Conservation (phyloP, 805 yeast species). For the Sungouiella blattae region DNA sequence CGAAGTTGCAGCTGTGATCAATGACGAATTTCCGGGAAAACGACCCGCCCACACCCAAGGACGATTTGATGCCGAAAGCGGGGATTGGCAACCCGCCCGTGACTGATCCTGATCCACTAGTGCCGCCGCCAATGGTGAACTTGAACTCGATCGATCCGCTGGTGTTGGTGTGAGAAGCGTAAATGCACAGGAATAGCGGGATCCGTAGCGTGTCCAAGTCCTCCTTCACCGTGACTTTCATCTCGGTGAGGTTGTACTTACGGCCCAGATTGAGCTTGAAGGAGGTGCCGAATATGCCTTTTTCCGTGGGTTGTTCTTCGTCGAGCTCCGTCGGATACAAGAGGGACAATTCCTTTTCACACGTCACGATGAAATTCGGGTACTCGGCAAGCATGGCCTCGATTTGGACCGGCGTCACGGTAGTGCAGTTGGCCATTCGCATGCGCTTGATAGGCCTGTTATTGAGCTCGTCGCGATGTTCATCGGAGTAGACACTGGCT, state of each 20-base stretch:
- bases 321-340: slow-evolving; percentile 8
- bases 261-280: neutral
- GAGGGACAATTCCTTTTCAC: slow-evolving; percentile 9
- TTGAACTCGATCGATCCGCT: slow-evolving; percentile 1
- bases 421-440: slow-evolving; percentile 6
- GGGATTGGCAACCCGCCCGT: neutral
- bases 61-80: neutral
- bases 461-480: neutral
- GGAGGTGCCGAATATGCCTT: too few relatives aligned
- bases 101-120: neutral
- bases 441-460: neutral
- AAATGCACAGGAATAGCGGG: neutral
- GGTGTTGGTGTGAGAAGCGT: neutral
- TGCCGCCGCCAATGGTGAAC: neutral
- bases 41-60: neutral
- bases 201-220: neutral
- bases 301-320: too few relatives aligned
- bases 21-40: neutral
- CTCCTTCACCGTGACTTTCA: neutral
- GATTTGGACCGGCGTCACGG: slow-evolving; percentile 6
- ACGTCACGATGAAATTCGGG: slow-evolving; percentile 11
- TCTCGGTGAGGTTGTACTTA: slow-evolving; percentile 1
- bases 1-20: slow-evolving; percentile 7
- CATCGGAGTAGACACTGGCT: too few relatives aligned
- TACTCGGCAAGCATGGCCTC: slow-evolving; percentile 4